Conservation (phyloP, 495 filamentous ascomycete species). For the Bacidia gigantensis region DNA sequence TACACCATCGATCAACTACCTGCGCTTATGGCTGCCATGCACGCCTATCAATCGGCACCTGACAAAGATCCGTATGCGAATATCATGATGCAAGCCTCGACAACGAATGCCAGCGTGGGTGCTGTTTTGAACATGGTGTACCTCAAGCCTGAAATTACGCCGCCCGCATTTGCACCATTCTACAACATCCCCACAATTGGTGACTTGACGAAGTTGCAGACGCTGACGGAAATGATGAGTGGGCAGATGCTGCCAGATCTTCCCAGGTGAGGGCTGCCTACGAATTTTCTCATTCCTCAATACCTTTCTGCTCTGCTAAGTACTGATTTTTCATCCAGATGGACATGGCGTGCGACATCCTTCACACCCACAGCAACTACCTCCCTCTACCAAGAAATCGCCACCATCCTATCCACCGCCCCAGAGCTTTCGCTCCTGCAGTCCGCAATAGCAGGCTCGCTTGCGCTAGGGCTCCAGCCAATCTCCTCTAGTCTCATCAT, state of each 20-base stretch:
- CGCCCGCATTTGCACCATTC: conserved; percentile 31
- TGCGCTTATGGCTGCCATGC: conserved; percentile 22
- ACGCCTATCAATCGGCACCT: conserved; percentile 23
- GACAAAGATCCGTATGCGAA: conserved; percentile 30
- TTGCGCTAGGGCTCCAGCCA: conserved; percentile 31
- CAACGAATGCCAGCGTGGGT: conserved; percentile 22
- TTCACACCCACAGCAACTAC: conserved; percentile 7
- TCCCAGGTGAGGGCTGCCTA: conserved; percentile 2
- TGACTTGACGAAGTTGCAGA: conserved; percentile 26
- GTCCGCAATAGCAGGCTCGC: background rate
- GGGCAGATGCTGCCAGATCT: conserved; percentile 21
- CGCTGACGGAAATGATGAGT: conserved; percentile 29
- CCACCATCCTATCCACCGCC: conserved; percentile 32
- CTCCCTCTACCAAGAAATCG: conserved; percentile 5
- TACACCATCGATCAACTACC: conserved; percentile 22
- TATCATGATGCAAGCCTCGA: conserved; percentile 31
- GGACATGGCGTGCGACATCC: conserved; percentile 9
- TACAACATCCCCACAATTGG: conserved; percentile 25
- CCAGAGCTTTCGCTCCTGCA: conserved; percentile 12
- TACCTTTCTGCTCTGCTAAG: background rate
- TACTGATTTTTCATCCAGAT: background rate
- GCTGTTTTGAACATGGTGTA: conserved; percentile 27
- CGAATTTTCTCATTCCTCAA: background rate
- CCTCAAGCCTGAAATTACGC: conserved; percentile 24
- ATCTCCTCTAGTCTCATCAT: conserved; percentile 30